phyloP scores from a whole-genome alignment of 306 rosid genomes.

The Dicorynia guianensis region DNA sequence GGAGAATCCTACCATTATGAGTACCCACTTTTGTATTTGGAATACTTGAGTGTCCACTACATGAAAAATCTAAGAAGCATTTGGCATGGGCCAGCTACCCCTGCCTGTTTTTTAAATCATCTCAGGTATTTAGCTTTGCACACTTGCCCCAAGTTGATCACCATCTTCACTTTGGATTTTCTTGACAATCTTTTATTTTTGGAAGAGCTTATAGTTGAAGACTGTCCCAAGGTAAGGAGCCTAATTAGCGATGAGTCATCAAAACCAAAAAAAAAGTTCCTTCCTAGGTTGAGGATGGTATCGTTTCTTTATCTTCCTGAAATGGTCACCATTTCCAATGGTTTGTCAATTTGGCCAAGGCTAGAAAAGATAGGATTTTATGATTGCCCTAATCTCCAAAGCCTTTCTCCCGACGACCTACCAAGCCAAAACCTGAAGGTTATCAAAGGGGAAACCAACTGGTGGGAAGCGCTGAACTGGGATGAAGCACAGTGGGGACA shows the following conservation, averaged over 20 bases:
- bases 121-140: neutral
- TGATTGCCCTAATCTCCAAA: conserved; percentile 11
- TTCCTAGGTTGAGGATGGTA: neutral
- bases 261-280: neutral
- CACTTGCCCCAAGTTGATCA: neutral
- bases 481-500: neutral
- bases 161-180: neutral
- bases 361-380: conserved; percentile 2
- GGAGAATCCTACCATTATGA: neutral
- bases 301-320: neutral
- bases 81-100: neutral
- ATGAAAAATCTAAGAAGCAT: neutral
- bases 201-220: conserved; percentile 9
- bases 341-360: neutral
- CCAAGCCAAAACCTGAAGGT: neutral
- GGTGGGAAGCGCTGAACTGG: conserved; percentile 21
- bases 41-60: neutral
- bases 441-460: neutral
- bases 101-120: neutral
- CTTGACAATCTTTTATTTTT: neutral
- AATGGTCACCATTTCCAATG: conserved; percentile 17
- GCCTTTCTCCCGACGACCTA: neutral
- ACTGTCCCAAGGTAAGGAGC: neutral
- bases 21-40: neutral
- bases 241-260: neutral